These are phyloP conservation scores for Colletotrichum sidae DNA, from an alignment of 2,329 filamentous ascomycete species.

Conservation along the genomic window DNA sequence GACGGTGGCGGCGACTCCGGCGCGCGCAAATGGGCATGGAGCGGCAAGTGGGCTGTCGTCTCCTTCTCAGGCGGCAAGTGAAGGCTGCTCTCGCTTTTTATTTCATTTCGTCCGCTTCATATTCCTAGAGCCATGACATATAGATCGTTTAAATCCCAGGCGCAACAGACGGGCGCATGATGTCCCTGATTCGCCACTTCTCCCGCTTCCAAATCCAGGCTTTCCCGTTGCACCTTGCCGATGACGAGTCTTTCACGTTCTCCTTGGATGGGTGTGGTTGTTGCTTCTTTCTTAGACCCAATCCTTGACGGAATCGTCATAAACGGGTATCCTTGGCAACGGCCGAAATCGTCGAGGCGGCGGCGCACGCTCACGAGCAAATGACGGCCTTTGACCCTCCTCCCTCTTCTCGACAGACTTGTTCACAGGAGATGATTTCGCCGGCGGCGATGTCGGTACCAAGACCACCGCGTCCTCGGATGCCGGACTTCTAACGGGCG, in stretches of 20 bases:
- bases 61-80: constrained; percentile 68
- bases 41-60: constrained; percentile 96
- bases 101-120: not conserved
- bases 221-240: too few species aligned
- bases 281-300: not conserved
- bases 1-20: constrained; percentile 77
- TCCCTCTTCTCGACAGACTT: not conserved
- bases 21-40: constrained; percentile 91
- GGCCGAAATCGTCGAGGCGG: too few species aligned
- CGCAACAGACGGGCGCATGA: not conserved
- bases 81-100: not conserved
- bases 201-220: not conserved
- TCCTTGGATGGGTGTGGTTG: too few species aligned
- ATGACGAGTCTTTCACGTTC: too few species aligned
- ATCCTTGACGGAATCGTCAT: not conserved
- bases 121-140: constrained; percentile 17
- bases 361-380: not conserved
- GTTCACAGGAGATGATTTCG: too few species aligned
- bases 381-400: not conserved
- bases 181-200: not conserved
- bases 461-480: too few species aligned
- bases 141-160: constrained; percentile 7
- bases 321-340: constrained; percentile 12
- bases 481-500: not conserved
- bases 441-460: too few species aligned